A percentile compares a stretch with the other conserved stretches of the same genome.
Conservation (phyloP, 805 yeast genomes). For the Candida dajiaensis region DNA sequence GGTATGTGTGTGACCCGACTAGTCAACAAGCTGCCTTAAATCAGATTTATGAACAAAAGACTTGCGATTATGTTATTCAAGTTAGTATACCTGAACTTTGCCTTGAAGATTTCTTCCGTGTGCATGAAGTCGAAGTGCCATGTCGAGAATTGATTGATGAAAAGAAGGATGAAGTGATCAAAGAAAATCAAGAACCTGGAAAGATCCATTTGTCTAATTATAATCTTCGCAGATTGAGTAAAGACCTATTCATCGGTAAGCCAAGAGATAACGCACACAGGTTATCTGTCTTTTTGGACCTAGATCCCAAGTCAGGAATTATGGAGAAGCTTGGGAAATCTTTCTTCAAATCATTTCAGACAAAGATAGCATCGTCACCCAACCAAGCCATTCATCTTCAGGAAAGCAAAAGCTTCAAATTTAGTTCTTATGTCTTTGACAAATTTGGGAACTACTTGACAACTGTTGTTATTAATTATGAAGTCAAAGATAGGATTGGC, state of each 20-base stretch:
- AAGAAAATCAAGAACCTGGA: background rate
- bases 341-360: background rate
- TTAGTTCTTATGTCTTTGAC: constrained; percentile 3
- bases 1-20: constrained; percentile 18
- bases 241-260: constrained; percentile 2
- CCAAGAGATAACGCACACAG: background rate
- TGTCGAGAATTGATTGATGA: constrained; percentile 3
- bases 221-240: background rate
- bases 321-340: background rate
- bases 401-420: background rate
- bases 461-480: background rate
- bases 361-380: background rate
- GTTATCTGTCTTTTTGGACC: background rate
- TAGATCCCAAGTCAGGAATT: background rate
- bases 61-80: constrained; percentile 20
- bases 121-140: background rate
- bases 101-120: constrained; percentile 15
- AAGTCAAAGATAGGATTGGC: background rate
- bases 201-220: background rate
- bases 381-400: background rate
- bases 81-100: constrained; percentile 19
- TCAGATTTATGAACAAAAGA: constrained; percentile 15
- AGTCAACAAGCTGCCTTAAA: background rate
- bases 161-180: background rate
- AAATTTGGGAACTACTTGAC: constrained; percentile 2